phyloP scores from a whole-genome alignment of 306 rosid species.

The Vigna nakashimae region DNA sequence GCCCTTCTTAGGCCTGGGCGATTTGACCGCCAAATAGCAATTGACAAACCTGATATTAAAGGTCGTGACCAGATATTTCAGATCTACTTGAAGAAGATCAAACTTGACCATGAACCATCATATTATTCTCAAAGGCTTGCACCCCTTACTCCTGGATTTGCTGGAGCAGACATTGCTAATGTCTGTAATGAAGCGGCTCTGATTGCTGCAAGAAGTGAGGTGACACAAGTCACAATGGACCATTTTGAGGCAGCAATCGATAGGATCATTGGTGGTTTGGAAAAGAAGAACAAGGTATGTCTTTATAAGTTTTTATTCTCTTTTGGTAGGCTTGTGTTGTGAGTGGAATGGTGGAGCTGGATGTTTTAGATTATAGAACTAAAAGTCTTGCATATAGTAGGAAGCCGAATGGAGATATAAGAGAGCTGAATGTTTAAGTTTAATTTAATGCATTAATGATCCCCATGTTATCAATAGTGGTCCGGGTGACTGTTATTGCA shows the following conservation, averaged over 20 bases:
- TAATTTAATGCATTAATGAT: not conserved
- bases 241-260: constrained; percentile 94
- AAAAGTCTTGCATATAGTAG: not conserved
- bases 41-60: constrained; percentile 90
- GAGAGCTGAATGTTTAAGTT: not conserved
- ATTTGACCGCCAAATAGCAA: constrained; percentile 83
- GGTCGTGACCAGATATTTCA: constrained; percentile 93
- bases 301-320: not conserved
- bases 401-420: not conserved
- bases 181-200: constrained; percentile 97
- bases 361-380: not conserved
- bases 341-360: not conserved
- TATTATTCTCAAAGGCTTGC: constrained; percentile 93
- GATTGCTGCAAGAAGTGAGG: constrained; percentile 87
- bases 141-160: constrained; percentile 98
- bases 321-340: constrained; percentile 21
- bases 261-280: constrained; percentile 95
- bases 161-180: constrained; percentile 99
- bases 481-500: no score
- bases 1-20: constrained; percentile 95
- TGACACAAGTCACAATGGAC: constrained; percentile 67
- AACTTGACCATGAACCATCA: constrained; percentile 86
- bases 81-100: constrained; percentile 82
- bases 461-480: not conserved
- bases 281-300: constrained; percentile 92